Evolutionary conservation across 192 early-diverging fungal species (phyloP).

Genomic region (Rhizoclosmatium globosum): DNA sequence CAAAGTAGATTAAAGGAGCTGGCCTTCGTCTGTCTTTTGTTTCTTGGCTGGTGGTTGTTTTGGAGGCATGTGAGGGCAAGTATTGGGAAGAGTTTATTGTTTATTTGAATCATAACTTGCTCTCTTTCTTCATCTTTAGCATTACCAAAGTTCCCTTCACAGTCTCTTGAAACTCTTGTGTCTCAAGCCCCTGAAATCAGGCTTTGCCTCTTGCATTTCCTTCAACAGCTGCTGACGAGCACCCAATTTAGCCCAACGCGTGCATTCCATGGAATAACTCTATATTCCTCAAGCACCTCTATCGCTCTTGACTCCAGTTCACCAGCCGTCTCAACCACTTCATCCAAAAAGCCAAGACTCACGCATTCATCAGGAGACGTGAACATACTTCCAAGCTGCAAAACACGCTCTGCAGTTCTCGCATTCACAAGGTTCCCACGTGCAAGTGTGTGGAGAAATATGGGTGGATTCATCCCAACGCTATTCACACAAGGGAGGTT

Average conservation of each 20-base stretch:
- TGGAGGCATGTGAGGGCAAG: background rate
- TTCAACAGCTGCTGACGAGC: constrained; percentile 20
- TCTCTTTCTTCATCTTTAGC: constrained; percentile 31
- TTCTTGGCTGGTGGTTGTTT: constrained; percentile 24
- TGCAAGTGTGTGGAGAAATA: constrained; percentile 35
- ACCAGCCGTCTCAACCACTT: background rate
- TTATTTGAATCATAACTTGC: background rate
- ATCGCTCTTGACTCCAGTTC: background rate
- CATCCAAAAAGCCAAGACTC: constrained; percentile 29
- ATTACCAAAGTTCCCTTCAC: constrained; percentile 6
- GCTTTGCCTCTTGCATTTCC: background rate
- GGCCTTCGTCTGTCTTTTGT: constrained; percentile 24
- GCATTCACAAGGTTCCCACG: constrained; percentile 1
- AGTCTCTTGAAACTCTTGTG: constrained; percentile 34
- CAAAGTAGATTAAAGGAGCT: background rate
- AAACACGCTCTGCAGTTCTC: constrained; percentile 14
- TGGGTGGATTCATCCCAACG: constrained; percentile 33
- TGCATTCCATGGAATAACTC: constrained; percentile 36
- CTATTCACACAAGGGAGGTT: background rate
- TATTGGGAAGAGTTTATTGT: no score
- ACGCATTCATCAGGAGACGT: constrained; percentile 20
- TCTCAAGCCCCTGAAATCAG: constrained; percentile 6
- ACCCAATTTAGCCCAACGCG: constrained; percentile 28
- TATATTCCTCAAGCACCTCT: background rate
- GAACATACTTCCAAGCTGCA: constrained; percentile 30